Evolutionary conservation across 2,329 filamentous ascomycete genomes (phyloP).

Genomic region (Penicillium sp.): DNA sequence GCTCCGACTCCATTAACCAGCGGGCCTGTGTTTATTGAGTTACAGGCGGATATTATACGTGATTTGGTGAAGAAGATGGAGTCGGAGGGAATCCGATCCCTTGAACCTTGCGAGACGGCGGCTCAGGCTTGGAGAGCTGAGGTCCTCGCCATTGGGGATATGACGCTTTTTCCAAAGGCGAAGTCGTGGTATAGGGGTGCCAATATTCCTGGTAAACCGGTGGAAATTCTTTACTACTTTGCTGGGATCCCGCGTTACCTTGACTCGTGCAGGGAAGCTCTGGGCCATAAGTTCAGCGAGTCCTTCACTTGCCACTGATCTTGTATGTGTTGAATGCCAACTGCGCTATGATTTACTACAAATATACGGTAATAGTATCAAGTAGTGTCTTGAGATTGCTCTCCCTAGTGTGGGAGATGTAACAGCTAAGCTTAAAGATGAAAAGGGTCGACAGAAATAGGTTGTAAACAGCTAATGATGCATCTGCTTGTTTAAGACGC

Average conservation of each 20-base stretch:
- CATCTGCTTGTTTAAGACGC: no score
- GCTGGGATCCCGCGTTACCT: neutral
- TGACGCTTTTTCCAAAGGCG: constrained; percentile 44
- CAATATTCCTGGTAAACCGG: constrained; percentile 50
- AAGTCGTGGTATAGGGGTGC: constrained; percentile 55
- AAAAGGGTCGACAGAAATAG: no score
- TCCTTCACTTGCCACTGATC: neutral
- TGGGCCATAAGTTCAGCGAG: neutral
- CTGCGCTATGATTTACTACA: no score
- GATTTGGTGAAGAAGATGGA: constrained; percentile 41
- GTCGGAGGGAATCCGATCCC: neutral
- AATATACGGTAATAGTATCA: no score
- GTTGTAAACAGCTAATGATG: no score
- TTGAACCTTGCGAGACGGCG: constrained; percentile 3
- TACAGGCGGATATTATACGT: constrained; percentile 42
- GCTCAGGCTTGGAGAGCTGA: constrained; percentile 7
- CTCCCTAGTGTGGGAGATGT: no score
- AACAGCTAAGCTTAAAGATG: no score
- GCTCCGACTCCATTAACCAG: constrained; percentile 42
- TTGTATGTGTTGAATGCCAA: no score
- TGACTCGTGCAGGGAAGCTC: neutral
- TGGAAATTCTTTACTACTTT: neutral
- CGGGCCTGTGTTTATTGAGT: constrained; percentile 46
- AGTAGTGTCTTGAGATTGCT: no score
- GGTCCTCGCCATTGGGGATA: constrained; percentile 35